Percentiles rank a stretch among this genome's conserved stretches.
Conservation (phyloP, 495 filamentous ascomycete species). For the Aspergillus nanangensis region DNA sequence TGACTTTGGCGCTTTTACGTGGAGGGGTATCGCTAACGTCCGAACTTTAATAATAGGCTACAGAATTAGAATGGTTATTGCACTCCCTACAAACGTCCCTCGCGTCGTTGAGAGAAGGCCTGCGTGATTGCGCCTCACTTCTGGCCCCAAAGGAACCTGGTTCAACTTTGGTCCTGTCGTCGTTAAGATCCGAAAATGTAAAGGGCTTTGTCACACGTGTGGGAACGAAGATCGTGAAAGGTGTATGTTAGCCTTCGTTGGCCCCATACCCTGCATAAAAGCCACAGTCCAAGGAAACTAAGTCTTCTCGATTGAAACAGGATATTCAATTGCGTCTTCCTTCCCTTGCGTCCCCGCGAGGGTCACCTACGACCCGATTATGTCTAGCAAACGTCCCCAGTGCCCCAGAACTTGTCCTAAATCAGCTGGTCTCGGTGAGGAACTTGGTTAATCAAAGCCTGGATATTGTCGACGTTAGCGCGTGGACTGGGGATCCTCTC, state of each 20-base stretch:
- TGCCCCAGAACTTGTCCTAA: conserved; percentile 53
- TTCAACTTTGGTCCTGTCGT: conserved; percentile 82
- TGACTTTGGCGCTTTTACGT: neutral
- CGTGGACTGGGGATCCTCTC: conserved; percentile 56
- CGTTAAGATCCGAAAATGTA: conserved; percentile 79
- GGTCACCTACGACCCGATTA: conserved; percentile 47
- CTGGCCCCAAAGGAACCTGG: conserved; percentile 78
- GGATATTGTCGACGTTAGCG: conserved; percentile 73
- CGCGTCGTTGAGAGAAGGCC: conserved; percentile 69
- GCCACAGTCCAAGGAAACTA: neutral
- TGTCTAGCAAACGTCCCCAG: conserved; percentile 44
- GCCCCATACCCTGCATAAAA: conserved; percentile 1
- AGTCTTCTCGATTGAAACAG: conserved; percentile 20
- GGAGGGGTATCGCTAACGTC: too few relatives aligned
- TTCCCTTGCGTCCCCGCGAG: conserved; percentile 45
- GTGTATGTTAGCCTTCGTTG: conserved; percentile 40
- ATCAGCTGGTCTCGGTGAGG: conserved; percentile 64
- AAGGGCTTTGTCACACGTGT: conserved; percentile 88
- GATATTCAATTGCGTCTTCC: conserved; percentile 47
- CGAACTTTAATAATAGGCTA: too few relatives aligned
- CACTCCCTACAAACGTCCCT: conserved; percentile 73
- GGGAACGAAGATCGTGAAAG: conserved; percentile 71
- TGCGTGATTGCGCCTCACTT: conserved; percentile 82
- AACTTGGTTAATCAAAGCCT: conserved; percentile 72
- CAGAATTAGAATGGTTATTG: conserved; percentile 87